Evolutionary conservation across 192 early-diverging fungal species (phyloP).

Genomic region (Kappamyces sp.): DNA sequence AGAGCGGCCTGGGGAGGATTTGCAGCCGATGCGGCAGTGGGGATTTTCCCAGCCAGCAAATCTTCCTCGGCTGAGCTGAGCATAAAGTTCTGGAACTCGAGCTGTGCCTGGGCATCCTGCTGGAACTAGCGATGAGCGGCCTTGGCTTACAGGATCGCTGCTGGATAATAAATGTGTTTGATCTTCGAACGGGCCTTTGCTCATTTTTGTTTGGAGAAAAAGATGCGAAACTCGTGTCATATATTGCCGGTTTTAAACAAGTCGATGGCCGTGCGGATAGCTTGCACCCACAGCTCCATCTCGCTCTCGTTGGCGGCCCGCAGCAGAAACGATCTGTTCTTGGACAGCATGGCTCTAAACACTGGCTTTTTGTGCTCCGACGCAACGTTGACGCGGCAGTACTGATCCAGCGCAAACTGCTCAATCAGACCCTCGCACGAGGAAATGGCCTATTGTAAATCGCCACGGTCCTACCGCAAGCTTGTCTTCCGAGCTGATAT

Average conservation of each 20-base stretch:
- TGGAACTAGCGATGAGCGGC: no score
- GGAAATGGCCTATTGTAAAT: no score
- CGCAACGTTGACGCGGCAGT: background rate
- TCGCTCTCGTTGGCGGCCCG: slow-evolving; percentile 4
- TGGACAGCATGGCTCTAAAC: slow-evolving; percentile 14
- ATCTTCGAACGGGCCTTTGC: no score
- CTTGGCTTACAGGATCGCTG: no score
- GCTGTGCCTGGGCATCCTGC: slow-evolving; percentile 23
- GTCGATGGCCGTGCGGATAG: no score
- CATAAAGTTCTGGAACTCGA: slow-evolving; percentile 54
- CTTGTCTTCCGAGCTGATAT: no score
- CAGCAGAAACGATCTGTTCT: slow-evolving; percentile 10
- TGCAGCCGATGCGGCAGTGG: background rate
- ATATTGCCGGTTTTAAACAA: no score
- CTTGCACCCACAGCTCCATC: slow-evolving; percentile 10
- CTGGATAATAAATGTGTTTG: no score
- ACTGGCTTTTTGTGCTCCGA: background rate
- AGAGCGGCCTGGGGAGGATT: background rate
- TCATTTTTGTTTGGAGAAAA: no score
- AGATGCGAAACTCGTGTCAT: no score
- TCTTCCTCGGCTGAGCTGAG: slow-evolving; percentile 42
- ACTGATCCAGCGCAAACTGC: slow-evolving; percentile 1
- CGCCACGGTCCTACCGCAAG: no score
- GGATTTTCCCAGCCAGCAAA: slow-evolving; percentile 20
- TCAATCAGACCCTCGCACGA: slow-evolving; percentile 1